These are phyloP conservation scores for Calendula officinalis DNA, from an alignment of 129 eudicot species.

Conservation along the genomic window DNA sequence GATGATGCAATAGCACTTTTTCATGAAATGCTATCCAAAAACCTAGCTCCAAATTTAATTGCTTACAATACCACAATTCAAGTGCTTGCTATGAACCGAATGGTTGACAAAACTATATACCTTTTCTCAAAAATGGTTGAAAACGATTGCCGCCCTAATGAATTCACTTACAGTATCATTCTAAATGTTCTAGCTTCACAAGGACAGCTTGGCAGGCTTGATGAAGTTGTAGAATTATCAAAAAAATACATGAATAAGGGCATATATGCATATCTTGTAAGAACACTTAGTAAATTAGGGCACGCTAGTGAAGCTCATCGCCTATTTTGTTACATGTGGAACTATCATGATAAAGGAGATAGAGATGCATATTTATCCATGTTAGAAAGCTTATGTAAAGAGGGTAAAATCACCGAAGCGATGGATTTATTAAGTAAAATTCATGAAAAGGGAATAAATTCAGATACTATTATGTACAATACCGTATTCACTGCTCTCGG, in stretches of 20 bases:
- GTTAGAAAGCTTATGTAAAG: constrained; percentile 76
- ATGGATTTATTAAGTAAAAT: constrained; percentile 66
- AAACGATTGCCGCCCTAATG: constrained; percentile 81
- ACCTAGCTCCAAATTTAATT: constrained; percentile 59
- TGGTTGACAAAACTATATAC: constrained; percentile 72
- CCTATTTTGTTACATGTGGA: constrained; percentile 95
- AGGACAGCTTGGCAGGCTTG: constrained; percentile 86
- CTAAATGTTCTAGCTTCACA: constrained; percentile 60
- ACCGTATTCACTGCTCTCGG: constrained; percentile 82
- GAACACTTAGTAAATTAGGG: constrained; percentile 79
- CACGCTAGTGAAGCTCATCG: constrained; percentile 94
- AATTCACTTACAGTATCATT: constrained; percentile 77
- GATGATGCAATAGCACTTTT: constrained; percentile 61
- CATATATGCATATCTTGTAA: constrained; percentile 81
- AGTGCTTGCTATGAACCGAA: constrained; percentile 57
- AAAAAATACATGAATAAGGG: constrained; percentile 68
- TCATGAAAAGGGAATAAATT: constrained; percentile 74
- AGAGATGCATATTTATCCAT: constrained; percentile 80
- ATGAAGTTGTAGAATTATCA: constrained; percentile 75
- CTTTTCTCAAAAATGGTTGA: constrained; percentile 86
- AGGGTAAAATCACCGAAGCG: constrained; percentile 71
- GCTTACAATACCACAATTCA: constrained; percentile 77
- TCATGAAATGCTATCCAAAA: constrained; percentile 72
- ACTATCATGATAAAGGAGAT: constrained; percentile 80
- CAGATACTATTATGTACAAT: constrained; percentile 81